Evolutionary conservation across 73 alveolate genomes (phyloP), one percentile per base, ranked within the genome.

Genomic region (Durusdinium trenchii): DNA sequence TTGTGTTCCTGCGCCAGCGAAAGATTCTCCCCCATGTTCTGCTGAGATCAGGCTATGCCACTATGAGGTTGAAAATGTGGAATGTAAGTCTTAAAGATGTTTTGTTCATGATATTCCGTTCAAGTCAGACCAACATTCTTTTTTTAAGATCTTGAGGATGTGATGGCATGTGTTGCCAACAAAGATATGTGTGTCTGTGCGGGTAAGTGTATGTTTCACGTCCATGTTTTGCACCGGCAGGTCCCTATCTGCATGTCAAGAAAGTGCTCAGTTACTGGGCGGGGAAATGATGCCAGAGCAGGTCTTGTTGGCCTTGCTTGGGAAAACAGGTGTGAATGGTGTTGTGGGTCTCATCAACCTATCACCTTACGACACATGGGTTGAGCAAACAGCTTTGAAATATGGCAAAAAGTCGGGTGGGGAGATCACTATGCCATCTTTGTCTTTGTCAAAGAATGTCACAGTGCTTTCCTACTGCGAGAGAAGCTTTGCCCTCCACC

Each of bases 1-100:
- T 69, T 45, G 32, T 14, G 82, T 69, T 69, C 82, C 82, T 69
- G 82, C 82, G 50, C 82, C 82, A 23, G 82, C 82, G 38, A 69
- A 69, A n/a, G 48, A 69, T 30, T 6, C 35, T 2, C 35, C 6
- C 50, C 82, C 82, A 16, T n/a, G 50, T n/a, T 69, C 82, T n/a
- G 82, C 82, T 3, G 82, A 69, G 20, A 35, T 23, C 47, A 69
- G 82, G 82, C 82, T n/a, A 48, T 12, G 47, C 50, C 6, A 26
- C 6, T 4, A 3, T 35, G n/a, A n/a, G n/a, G n/a, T n/a, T n/a
- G n/a, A n/a, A n/a, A n/a, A n/a, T n/a, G n/a, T n/a, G n/a, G n/a
- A n/a, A n/a, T n/a, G n/a, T n/a, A n/a, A n/a, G n/a, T n/a, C n/a
- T n/a, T n/a, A n/a, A n/a, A n/a, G n/a, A 69, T 69, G 23, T 48